Conservation (phyloP, 2,329 filamentous ascomycete genomes). For the Nemania sp. region DNA sequence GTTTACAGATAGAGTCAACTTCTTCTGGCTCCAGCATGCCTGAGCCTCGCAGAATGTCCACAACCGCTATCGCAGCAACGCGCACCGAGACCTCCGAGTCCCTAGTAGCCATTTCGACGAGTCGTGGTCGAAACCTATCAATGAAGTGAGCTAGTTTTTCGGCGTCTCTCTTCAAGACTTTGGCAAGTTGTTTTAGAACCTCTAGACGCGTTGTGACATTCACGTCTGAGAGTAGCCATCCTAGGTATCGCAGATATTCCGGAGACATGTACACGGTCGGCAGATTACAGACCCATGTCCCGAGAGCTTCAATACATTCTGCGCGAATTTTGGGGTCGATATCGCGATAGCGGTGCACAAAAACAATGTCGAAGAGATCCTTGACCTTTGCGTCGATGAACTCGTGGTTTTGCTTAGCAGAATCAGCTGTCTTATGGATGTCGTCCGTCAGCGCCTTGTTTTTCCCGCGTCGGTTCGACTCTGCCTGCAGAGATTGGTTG, state of each 20-base stretch:
- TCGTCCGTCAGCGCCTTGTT: constrained; percentile 80
- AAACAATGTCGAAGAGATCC: constrained; percentile 90
- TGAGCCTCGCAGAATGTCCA: constrained; percentile 79
- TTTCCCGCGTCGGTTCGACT: constrained; percentile 70
- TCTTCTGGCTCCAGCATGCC: constrained; percentile 90
- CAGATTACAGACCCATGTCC: constrained; percentile 83
- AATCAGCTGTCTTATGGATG: constrained; percentile 72
- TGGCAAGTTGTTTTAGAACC: constrained; percentile 80
- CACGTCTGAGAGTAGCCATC: constrained; percentile 91
- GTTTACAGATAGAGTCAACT: constrained; percentile 82
- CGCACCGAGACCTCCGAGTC: constrained; percentile 84
- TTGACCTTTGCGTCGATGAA: constrained; percentile 73
- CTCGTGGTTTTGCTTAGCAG: constrained; percentile 71
- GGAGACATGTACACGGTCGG: constrained; percentile 90
- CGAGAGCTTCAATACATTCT: constrained; percentile 85
- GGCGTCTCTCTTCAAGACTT: constrained; percentile 78
- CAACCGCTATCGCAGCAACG: constrained; percentile 76
- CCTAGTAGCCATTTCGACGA: constrained; percentile 90
- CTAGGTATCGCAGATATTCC: constrained; percentile 87
- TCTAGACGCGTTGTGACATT: constrained; percentile 77
- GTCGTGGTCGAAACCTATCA: constrained; percentile 81
- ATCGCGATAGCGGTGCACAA: constrained; percentile 94
- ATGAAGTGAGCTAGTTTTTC: constrained; percentile 90
- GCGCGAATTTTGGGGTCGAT: constrained; percentile 86
- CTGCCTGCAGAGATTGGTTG: constrained; percentile 77